Evolutionary conservation across 257 asterid species (phyloP), one percentile per base, ranked within the genome.

Genomic region (Capsicum rhomboideum): DNA sequence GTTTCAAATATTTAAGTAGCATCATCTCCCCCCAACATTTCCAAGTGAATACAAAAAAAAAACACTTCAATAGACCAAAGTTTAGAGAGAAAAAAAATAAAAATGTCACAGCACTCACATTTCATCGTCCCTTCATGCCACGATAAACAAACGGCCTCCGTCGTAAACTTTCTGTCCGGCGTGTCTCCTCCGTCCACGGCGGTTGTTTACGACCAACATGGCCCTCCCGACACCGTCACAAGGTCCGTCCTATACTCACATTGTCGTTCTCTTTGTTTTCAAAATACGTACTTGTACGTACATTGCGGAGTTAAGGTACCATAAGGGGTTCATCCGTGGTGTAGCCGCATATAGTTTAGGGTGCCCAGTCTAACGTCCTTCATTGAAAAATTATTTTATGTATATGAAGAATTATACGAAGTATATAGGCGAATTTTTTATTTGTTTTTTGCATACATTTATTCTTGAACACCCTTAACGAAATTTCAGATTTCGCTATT

Each of bases 181-280:
- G 37, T 79, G 86, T 94, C 98, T 83, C 99, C 99, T 55, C 95
- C 98, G 10, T 96, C 99, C 78, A 93, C 87, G 71, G 98, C 98
- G 53, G 89, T 96, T 23, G 94, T 96, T 67, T 96, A 96, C 90
- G 92, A 92, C 17, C 90, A 92, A 84, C 95, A 92, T 55, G 99
- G 99, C 52, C 89, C 96, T 78, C 99, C 99, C 2, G 97, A 92
- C 68, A 58, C 92, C 87, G 96, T 97, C 80, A 84, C 87, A 9
- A 86, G 86, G 88, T 86, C 8, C 23, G 63, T 61, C n/a, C 78
- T 69, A 69, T 9, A 10, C 37, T 37, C n/a, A 67, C 23, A n/a
- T n/a, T n/a, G n/a, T n/a, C n/a, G n/a, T n/a, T n/a, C n/a, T n/a
- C n/a, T n/a, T n/a, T n/a, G n/a, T n/a, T n/a, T n/a, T n/a, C n/a